Evolutionary conservation across 2,329 filamentous ascomycete genomes (phyloP).

Genomic region (Alternaria brassicae): DNA sequence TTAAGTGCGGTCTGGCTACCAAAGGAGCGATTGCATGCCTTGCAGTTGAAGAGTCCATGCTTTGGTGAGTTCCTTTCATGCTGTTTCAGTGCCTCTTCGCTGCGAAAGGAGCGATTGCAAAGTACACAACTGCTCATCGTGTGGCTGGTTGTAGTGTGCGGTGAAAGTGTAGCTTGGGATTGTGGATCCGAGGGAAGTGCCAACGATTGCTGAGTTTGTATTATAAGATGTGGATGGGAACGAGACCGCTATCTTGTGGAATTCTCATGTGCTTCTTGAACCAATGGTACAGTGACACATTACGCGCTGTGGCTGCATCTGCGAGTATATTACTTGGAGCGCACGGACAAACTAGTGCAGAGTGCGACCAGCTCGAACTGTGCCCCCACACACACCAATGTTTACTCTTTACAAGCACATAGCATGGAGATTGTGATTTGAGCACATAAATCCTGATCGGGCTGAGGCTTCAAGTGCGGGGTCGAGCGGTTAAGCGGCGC

Average conservation of each 20-base stretch:
- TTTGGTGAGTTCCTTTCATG: conserved; percentile 5
- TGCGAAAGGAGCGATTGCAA: conserved; percentile 8
- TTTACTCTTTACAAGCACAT: background rate
- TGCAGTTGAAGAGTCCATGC: conserved; percentile 6
- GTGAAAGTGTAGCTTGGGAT: background rate
- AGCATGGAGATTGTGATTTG: background rate
- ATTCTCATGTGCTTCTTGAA: background rate
- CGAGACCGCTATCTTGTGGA: background rate
- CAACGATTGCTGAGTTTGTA: background rate
- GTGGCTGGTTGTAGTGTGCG: background rate
- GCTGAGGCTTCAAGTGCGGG: conserved; percentile 4
- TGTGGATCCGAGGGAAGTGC: background rate
- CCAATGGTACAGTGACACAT: conserved; percentile 9
- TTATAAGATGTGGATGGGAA: background rate
- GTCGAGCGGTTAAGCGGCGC: conserved; percentile 2
- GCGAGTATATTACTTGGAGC: background rate
- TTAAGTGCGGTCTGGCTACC: conserved; percentile 2
- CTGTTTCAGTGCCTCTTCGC: background rate
- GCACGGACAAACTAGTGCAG: background rate
- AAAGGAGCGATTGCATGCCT: conserved; percentile 10
- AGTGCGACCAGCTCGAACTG: conserved; percentile 1
- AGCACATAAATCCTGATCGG: background rate
- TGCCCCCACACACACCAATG: background rate
- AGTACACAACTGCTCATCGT: background rate
- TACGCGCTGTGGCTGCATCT: conserved; percentile 10